Evolutionary conservation across 1,284 basidiomycete genomes (phyloP), one percentile per base, ranked within the genome.

Genomic region (Ceratobasidium sp.): DNA sequence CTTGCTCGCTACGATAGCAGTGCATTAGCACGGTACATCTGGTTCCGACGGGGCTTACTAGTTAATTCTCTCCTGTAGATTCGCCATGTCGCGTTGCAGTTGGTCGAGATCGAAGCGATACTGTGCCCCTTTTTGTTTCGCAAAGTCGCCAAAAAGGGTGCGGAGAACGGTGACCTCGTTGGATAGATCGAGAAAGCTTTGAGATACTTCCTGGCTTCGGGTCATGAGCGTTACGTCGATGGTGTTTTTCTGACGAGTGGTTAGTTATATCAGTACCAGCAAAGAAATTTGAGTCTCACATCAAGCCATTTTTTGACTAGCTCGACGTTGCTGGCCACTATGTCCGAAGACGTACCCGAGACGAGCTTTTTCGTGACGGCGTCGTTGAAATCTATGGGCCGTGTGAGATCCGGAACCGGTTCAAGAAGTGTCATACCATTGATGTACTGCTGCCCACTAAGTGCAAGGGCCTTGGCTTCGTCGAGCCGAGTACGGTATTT

Each of bases 281-380:
- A 12, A 46, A 44, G 40, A 26, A 20, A 12, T 20, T 42, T 44
- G 42, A 64, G 10, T 18, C 61, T 64, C 3, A 64, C 61, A 44
- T 64, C 61, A 42, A 64, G 40, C 61, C 61, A 64, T 33, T 64
- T 28, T 26, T 64, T 64, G 10, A 64, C 20, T 44, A 42, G 18
- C 61, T 42, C 15, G 33, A 26, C 42, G 40, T 42, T 26, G 23
- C 18, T 33, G 33, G 61, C 33, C 40, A 44, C 33, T 18, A n/a
- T 64, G 40, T n/a, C 42, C n/a, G 56, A 55, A 23, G 53, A 55
- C 33, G 58, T 39, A 61, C 33, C 58, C 9, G 58, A 28, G 58
- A 28, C 33, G 23, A 61, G 33, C 33, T 61, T 61, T 33, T 61
- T 39, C 23, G 58, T 39, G 33, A 64, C 61, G 39, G 61, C 42